Conservation (phyloP, 202 grass and related monocot species). For the Hordeum pubiflorum region DNA sequence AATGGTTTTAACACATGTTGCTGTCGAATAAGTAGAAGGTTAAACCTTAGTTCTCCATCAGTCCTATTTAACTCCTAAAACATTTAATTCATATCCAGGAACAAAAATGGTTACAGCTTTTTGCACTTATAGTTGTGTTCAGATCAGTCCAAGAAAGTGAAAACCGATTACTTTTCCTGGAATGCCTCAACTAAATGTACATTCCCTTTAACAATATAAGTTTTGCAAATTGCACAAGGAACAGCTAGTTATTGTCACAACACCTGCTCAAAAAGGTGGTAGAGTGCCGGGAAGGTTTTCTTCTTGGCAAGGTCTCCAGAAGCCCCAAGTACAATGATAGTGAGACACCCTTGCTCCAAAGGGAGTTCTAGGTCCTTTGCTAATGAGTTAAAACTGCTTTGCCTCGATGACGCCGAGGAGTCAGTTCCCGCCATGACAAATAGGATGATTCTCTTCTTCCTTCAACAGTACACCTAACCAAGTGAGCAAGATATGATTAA, state of each 20-base stretch:
- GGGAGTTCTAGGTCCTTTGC: constrained; percentile 57
- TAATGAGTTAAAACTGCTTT: constrained; percentile 64
- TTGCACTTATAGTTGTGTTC: constrained; percentile 5
- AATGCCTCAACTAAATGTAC: constrained; percentile 2
- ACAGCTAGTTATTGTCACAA: neutral
- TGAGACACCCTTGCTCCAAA: constrained; percentile 59
- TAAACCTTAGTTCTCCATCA: neutral
- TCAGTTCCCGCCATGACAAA: constrained; percentile 47
- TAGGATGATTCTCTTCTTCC: constrained; percentile 23
- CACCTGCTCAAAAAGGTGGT: constrained; percentile 87
- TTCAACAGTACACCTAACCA: constrained; percentile 37
- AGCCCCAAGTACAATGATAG: constrained; percentile 91
- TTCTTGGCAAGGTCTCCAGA: constrained; percentile 99
- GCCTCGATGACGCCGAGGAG: constrained; percentile 47
- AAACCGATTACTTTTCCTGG: neutral
- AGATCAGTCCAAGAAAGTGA: neutral
- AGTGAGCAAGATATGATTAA: constrained; percentile 13
- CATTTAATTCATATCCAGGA: neutral
- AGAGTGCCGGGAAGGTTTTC: constrained; percentile 98
- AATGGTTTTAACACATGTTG: neutral
- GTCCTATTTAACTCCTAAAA: neutral
- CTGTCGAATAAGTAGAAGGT: constrained; percentile 1
- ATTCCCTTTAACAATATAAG: neutral
- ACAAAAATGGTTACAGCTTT: neutral
- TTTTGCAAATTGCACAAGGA: neutral